Conservation (phyloP, 2,329 filamentous ascomycete genomes). For the Aspergillus sp. region DNA sequence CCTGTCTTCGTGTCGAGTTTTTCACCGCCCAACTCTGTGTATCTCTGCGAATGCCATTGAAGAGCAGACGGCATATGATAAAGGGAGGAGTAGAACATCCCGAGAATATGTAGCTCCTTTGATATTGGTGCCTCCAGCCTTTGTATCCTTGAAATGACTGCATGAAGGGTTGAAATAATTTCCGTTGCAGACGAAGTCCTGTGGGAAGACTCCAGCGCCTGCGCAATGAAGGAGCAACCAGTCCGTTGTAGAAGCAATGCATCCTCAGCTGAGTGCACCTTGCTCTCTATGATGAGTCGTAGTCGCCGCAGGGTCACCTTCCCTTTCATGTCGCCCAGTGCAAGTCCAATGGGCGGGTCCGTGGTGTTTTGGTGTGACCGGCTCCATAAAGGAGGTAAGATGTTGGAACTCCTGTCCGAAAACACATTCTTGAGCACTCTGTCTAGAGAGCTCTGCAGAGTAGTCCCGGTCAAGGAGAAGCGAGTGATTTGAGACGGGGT, state of each 20-base stretch:
- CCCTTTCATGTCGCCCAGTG: not conserved
- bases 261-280: constrained; percentile 14
- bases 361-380: constrained; percentile 13
- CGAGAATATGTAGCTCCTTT: constrained; percentile 18
- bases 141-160: constrained; percentile 27
- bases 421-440: constrained; percentile 15
- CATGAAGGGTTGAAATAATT: constrained; percentile 31
- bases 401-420: constrained; percentile 7
- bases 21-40: constrained; percentile 4
- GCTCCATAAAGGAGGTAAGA: constrained; percentile 22
- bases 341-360: not conserved
- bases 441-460: constrained; percentile 2
- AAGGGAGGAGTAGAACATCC: constrained; percentile 32
- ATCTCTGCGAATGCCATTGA: constrained; percentile 23
- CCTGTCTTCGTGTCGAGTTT: constrained; percentile 9
- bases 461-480: constrained; percentile 29
- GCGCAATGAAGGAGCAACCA: constrained; percentile 11
- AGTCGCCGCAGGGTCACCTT: constrained; percentile 15
- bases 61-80: constrained; percentile 29
- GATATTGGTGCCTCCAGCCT: constrained; percentile 15
- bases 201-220: constrained; percentile 24
- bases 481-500: constrained; percentile 32
- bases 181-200: constrained; percentile 27
- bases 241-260: constrained; percentile 8
- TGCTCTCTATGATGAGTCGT: constrained; percentile 24